Evolutionary conservation across 305 asterid genomes (phyloP).

Genomic region (Fraxinus albicans): DNA sequence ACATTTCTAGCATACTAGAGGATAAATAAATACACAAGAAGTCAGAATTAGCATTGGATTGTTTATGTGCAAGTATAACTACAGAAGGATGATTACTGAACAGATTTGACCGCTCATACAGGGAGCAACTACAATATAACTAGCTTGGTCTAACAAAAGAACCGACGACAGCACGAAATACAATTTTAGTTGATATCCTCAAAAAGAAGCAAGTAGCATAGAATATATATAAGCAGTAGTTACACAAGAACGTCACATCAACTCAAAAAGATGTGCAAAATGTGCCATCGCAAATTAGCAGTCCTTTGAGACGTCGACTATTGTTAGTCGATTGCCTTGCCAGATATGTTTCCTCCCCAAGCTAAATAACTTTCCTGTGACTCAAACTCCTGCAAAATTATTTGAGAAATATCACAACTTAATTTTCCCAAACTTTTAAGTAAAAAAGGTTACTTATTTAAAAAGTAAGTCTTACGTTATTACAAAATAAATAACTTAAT

Average conservation of each 20-base stretch:
- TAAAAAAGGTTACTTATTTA: neutral
- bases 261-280: conserved; percentile 19
- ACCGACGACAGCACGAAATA: neutral
- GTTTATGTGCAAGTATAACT: neutral
- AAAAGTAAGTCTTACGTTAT: neutral
- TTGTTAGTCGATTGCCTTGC: conserved; percentile 30
- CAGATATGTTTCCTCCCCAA: conserved; percentile 69
- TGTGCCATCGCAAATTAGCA: neutral
- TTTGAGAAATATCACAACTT: neutral
- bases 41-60: neutral
- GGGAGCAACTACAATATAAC: neutral
- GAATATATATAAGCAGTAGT: neutral
- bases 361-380: conserved; percentile 86
- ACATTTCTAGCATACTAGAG: neutral
- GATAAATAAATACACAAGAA: neutral
- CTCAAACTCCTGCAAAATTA: conserved; percentile 63
- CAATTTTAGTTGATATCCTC: neutral
- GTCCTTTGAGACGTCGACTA: neutral
- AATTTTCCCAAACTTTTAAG: neutral
- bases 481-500: neutral
- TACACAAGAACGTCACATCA: neutral
- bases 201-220: neutral
- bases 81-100: conserved; percentile 4
- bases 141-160: neutral
- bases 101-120: neutral